A percentile compares a stretch with the other conserved stretches of the same genome.
Evolutionary conservation across 352 stramenopile species (phyloP).

Genomic region (Pythium diclinum): DNA sequence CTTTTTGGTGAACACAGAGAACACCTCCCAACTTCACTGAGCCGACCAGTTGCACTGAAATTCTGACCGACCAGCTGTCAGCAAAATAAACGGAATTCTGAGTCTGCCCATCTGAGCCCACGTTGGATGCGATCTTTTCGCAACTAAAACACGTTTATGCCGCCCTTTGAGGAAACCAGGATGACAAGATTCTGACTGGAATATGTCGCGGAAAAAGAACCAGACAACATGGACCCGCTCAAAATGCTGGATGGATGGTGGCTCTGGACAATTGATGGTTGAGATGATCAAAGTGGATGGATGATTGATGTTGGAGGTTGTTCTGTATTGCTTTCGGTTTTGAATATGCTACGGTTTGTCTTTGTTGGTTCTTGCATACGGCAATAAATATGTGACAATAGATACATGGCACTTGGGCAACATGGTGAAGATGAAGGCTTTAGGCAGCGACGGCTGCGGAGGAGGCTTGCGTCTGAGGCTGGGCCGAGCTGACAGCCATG

Average conservation of each 20-base stretch:
- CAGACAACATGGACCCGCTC: neutral
- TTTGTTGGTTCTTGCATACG: slow-evolving; percentile 11
- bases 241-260: neutral
- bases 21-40: too few relatives aligned
- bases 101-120: neutral
- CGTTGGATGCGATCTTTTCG: neutral
- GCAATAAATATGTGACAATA: slow-evolving; percentile 27
- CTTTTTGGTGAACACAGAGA: neutral
- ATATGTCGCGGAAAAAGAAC: slow-evolving; percentile 4
- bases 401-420: slow-evolving; percentile 8
- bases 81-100: neutral
- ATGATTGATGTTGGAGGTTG: neutral
- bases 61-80: neutral
- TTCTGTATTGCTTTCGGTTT: neutral
- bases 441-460: slow-evolving; percentile 18
- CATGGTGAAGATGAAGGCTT: neutral
- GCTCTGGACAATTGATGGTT: too few relatives aligned
- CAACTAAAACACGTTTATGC: neutral
- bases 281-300: neutral
- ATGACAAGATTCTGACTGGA: neutral
- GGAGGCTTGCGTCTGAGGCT: slow-evolving; percentile 13
- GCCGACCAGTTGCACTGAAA: neutral
- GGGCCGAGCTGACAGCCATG: slow-evolving; percentile 31
- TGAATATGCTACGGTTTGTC: slow-evolving; percentile 8
- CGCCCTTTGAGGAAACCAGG: neutral